Conservation (phyloP, 2,329 filamentous ascomycete species). For the Penicillium brevicompactum region DNA sequence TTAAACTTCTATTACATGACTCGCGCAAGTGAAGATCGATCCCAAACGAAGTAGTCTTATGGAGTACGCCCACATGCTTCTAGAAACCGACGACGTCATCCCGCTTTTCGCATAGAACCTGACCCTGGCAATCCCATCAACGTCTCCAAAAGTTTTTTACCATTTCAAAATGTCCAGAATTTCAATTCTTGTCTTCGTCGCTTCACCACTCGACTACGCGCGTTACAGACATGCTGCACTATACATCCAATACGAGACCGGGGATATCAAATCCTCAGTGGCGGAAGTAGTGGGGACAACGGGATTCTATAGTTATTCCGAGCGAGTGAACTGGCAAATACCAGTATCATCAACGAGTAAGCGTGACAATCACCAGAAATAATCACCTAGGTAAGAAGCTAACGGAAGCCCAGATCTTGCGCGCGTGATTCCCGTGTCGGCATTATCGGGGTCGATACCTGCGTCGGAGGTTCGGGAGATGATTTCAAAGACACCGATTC, state of each 20-base stretch:
- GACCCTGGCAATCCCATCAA: not conserved
- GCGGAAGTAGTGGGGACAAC: conserved; percentile 19
- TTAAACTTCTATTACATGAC: too few relatives aligned
- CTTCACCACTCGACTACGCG: conserved; percentile 24
- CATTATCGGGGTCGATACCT: not conserved
- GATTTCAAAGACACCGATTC: conserved; percentile 9
- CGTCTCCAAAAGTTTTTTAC: not conserved
- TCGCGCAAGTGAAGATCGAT: too few relatives aligned
- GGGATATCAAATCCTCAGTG: conserved; percentile 11
- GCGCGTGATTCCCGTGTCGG: conserved; percentile 7
- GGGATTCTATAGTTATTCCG: conserved; percentile 17
- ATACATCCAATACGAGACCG: conserved; percentile 15
- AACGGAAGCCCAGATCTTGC: conserved; percentile 6
- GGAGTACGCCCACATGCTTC: too few relatives aligned
- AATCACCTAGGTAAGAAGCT: not conserved
- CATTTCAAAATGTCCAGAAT: not conserved
- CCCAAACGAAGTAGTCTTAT: too few relatives aligned
- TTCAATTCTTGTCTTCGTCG: conserved; percentile 22
- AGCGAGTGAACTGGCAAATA: conserved; percentile 13
- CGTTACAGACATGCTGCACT: conserved; percentile 23
- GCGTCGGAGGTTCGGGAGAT: not conserved
- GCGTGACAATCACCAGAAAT: not conserved
- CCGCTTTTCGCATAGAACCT: too few relatives aligned
- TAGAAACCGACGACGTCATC: too few relatives aligned
- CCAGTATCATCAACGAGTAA: conserved; percentile 9